Conservation (phyloP, 2,329 filamentous ascomycete genomes). For the Zalaria sp. region DNA sequence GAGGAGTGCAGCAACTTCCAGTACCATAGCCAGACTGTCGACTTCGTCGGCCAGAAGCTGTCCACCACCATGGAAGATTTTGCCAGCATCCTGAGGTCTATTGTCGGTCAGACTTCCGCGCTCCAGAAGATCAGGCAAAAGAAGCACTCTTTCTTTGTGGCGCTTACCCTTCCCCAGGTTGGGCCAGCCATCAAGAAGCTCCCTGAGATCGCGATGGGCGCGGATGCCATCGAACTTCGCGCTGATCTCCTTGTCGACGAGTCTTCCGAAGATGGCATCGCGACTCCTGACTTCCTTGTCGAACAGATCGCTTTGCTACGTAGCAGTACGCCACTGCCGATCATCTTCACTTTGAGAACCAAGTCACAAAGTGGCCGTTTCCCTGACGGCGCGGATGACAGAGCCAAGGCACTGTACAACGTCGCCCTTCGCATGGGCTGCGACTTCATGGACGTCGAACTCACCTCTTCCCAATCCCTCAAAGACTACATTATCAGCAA, state of each 20-base stretch:
- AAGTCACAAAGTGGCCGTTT: conserved; percentile 77
- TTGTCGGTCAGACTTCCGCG: conserved; percentile 45
- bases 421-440: conserved; percentile 70
- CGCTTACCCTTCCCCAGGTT: conserved; percentile 70
- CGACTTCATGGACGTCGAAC: conserved; percentile 88
- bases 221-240: conserved; percentile 87
- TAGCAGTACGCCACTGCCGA: conserved; percentile 55
- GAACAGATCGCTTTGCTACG: conserved; percentile 72
- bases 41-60: conserved; percentile 18
- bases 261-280: conserved; percentile 39
- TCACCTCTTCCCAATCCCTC: conserved; percentile 67
- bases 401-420: conserved; percentile 58
- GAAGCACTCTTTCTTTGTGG: conserved; percentile 77
- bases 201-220: conserved; percentile 62
- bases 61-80: conserved; percentile 51
- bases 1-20: conserved; percentile 86
- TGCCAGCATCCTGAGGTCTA: conserved; percentile 53
- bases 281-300: conserved; percentile 60
- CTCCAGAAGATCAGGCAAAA: conserved; percentile 48
- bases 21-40: conserved; percentile 67
- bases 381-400: conserved; percentile 58
- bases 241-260: conserved; percentile 77
- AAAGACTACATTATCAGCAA: conserved; percentile 39
- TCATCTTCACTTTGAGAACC: conserved; percentile 88
- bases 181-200: conserved; percentile 49